Evolutionary conservation across 805 yeast species (phyloP).

Genomic region (Wickerhamiella kurtzmanii): DNA sequence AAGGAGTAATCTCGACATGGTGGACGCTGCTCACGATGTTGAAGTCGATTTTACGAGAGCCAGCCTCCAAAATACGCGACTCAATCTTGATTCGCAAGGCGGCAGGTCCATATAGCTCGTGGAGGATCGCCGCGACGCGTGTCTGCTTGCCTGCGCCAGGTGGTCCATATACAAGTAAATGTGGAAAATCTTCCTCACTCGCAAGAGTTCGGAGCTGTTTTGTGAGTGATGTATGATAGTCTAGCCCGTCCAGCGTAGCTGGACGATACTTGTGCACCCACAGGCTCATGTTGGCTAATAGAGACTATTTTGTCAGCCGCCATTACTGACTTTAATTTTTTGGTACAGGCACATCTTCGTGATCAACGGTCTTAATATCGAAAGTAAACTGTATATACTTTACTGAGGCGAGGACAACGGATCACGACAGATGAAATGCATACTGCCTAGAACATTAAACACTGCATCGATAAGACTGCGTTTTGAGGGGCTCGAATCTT

Average conservation of each 20-base stretch:
- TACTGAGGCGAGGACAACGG: too few species aligned
- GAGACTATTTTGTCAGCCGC: too few species aligned
- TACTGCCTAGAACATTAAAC: too few species aligned
- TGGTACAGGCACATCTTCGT: too few species aligned
- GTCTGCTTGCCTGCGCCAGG: slow-evolving; percentile 97
- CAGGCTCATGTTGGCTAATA: slow-evolving; percentile 35
- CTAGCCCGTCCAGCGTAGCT: slow-evolving; percentile 43
- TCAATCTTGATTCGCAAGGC: slow-evolving; percentile 82
- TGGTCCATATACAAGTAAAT: slow-evolving; percentile 84
- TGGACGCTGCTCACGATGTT: slow-evolving; percentile 84
- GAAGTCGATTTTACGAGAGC: slow-evolving; percentile 67
- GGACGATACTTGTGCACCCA: slow-evolving; percentile 98
- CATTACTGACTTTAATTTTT: too few species aligned
- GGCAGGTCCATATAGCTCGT: slow-evolving; percentile 69
- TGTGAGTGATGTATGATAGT: slow-evolving; percentile 56
- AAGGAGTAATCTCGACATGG: slow-evolving; percentile 91
- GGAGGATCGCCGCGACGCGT: slow-evolving; percentile 64
- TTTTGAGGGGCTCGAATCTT: too few species aligned
- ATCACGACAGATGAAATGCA: too few species aligned
- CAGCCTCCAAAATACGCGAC: slow-evolving; percentile 65
- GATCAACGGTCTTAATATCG: too few species aligned
- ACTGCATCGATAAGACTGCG: too few species aligned
- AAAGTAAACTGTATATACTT: too few species aligned
- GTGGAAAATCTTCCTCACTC: slow-evolving; percentile 79
- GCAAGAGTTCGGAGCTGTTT: slow-evolving; percentile 48